These are phyloP conservation scores for Claviceps lovelessii DNA, from an alignment of 2,329 filamentous ascomycete genomes.

Conservation along the genomic window DNA sequence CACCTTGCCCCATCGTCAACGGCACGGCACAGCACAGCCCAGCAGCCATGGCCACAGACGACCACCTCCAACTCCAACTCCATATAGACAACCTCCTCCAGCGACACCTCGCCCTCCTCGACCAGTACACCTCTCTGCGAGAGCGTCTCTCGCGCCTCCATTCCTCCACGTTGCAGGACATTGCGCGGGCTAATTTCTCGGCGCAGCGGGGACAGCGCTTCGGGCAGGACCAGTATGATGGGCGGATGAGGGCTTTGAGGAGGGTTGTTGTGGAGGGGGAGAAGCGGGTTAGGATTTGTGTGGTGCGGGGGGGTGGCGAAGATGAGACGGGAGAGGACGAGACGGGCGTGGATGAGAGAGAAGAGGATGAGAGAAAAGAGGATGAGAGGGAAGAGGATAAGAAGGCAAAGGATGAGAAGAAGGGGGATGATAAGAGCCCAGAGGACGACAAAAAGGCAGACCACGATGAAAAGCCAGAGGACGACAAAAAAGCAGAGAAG, in stretches of 20 bases:
- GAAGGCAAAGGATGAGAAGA: background rate
- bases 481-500: background rate
- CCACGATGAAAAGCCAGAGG: background rate
- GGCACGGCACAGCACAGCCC: too few species aligned
- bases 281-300: background rate
- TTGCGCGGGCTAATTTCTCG: constrained; percentile 65
- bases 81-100: constrained; percentile 49
- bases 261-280: constrained; percentile 7
- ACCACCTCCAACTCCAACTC: constrained; percentile 10
- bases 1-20: too few species aligned
- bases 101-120: constrained; percentile 49
- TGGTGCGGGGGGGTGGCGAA: background rate
- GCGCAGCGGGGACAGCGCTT: constrained; percentile 50
- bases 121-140: constrained; percentile 51
- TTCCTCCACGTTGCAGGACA: constrained; percentile 38
- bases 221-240: constrained; percentile 57
- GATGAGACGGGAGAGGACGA: constrained; percentile 1
- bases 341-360: background rate
- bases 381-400: constrained; percentile 1
- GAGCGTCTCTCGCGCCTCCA: constrained; percentile 39
- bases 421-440: background rate
- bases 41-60: background rate
- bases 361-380: too few species aligned
- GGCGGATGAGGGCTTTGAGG: constrained; percentile 51
- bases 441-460: background rate